Evolutionary conservation across 2,329 filamentous ascomycete genomes (phyloP).

Genomic region (Polychaeton citri): DNA sequence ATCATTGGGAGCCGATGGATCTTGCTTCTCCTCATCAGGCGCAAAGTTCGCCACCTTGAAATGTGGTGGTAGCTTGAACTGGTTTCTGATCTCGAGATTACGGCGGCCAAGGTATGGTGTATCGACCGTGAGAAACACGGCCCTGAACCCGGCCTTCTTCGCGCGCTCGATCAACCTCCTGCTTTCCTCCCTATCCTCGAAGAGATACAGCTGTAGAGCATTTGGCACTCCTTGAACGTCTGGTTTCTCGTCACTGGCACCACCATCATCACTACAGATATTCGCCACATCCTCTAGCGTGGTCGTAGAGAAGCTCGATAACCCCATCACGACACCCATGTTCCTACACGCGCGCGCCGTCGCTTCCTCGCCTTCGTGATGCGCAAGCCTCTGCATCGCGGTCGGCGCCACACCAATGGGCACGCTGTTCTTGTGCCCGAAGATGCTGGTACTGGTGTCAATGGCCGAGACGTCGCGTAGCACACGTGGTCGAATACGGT

Average conservation of each 20-base stretch:
- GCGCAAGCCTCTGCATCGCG: conserved; percentile 40
- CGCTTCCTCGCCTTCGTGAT: conserved; percentile 39
- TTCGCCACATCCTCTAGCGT: conserved; percentile 39
- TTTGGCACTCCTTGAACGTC: conserved; percentile 29
- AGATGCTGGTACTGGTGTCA: conserved; percentile 31
- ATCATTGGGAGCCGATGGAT: conserved; percentile 1
- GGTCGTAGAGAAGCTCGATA: conserved; percentile 36
- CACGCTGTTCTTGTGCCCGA: conserved; percentile 31
- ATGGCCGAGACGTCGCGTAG: conserved; percentile 27
- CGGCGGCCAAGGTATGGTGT: conserved; percentile 41
- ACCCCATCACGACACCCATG: conserved; percentile 32
- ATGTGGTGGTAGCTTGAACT: conserved; percentile 29
- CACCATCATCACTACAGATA: neutral
- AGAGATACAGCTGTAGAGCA: conserved; percentile 42
- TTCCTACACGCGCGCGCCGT: conserved; percentile 36
- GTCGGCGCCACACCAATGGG: conserved; percentile 43
- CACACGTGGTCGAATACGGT: conserved; percentile 28
- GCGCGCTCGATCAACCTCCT: conserved; percentile 24
- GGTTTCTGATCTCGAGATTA: conserved; percentile 41
- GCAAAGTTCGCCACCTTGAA: conserved; percentile 24
- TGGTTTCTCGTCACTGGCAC: conserved; percentile 23
- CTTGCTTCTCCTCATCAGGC: conserved; percentile 7
- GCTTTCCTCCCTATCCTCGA: conserved; percentile 39
- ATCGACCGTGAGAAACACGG: conserved; percentile 44
- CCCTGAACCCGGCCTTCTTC: conserved; percentile 36